Evolutionary conservation across 805 yeast species (phyloP).

Genomic region (Cyberlindnera sargentensis): DNA sequence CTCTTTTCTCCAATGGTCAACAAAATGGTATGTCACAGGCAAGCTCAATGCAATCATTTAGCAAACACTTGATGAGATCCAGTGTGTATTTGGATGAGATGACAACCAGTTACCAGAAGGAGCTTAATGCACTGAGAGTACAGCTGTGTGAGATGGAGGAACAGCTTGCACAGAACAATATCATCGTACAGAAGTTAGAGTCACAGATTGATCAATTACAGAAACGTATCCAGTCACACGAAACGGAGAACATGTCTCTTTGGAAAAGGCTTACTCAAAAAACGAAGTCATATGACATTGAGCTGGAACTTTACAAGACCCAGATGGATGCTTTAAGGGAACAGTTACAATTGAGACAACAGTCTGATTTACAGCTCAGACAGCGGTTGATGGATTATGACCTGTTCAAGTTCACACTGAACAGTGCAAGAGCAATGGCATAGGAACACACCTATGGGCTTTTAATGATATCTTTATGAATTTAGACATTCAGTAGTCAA

Average conservation of each 20-base stretch:
- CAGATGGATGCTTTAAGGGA: slow-evolving; percentile 10
- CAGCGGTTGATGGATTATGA: slow-evolving; percentile 13
- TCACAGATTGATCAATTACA: neutral
- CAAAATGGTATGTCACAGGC: slow-evolving; percentile 11
- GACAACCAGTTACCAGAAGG: slow-evolving; percentile 5
- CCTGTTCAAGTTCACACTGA: neutral
- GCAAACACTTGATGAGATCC: slow-evolving; percentile 2
- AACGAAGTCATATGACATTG: slow-evolving; percentile 9
- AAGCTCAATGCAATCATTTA: slow-evolving; percentile 16
- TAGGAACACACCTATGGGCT: too few relatives aligned
- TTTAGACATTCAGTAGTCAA: neutral
- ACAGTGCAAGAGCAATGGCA: neutral
- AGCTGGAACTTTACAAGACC: slow-evolving; percentile 9
- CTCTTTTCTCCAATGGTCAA: neutral
- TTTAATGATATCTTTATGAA: neutral
- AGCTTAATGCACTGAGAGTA: slow-evolving; percentile 5
- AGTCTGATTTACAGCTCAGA: slow-evolving; percentile 16
- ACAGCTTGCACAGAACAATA: neutral
- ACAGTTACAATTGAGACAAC: slow-evolving; percentile 16
- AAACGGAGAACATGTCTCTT: slow-evolving; percentile 1
- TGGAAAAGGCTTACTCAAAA: slow-evolving; percentile 4
- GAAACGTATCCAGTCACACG: neutral
- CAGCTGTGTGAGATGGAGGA: neutral
- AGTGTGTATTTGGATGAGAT: neutral
- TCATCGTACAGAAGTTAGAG: neutral